Conservation (phyloP, 1,284 basidiomycete genomes). For the Heterobasidion irregulare region DNA sequence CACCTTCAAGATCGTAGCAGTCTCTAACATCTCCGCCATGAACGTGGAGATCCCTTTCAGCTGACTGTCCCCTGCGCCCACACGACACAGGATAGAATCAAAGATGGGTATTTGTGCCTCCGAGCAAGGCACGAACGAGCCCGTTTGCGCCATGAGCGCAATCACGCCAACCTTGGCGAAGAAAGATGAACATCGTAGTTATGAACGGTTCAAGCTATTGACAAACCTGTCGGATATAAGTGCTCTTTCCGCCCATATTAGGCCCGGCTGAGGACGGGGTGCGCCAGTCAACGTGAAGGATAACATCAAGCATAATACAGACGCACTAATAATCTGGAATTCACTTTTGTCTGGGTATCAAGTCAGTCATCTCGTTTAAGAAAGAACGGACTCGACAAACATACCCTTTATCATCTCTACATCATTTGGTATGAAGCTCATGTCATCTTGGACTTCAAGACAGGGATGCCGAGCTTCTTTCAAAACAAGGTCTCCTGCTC, state of each 20-base stretch:
- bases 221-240: conserved; percentile 76
- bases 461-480: conserved; percentile 91
- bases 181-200: conserved; percentile 5
- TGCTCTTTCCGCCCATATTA: conserved; percentile 96
- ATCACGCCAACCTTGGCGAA: conserved; percentile 75
- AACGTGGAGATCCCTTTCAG: conserved; percentile 98
- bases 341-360: conserved; percentile 55
- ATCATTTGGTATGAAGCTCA: conserved; percentile 95
- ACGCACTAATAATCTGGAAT: conserved; percentile 80
- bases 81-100: conserved; percentile 93
- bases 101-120: conserved; percentile 87
- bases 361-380: not conserved
- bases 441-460: conserved; percentile 92
- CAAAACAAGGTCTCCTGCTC: conserved; percentile 72
- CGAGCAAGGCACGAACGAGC: conserved; percentile 91
- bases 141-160: conserved; percentile 91
- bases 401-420: conserved; percentile 80
- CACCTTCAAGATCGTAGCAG: conserved; percentile 90
- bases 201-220: not conserved
- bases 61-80: conserved; percentile 97
- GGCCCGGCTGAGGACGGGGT: conserved; percentile 78
- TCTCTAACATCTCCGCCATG: conserved; percentile 99
- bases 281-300: conserved; percentile 1
- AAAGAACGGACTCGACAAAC: conserved; percentile 3
- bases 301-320: conserved; percentile 1